Evolutionary conservation across 768 basidiomycete genomes (phyloP), one percentile per base, ranked within the genome.

Genomic region (Agaricus blazei): DNA sequence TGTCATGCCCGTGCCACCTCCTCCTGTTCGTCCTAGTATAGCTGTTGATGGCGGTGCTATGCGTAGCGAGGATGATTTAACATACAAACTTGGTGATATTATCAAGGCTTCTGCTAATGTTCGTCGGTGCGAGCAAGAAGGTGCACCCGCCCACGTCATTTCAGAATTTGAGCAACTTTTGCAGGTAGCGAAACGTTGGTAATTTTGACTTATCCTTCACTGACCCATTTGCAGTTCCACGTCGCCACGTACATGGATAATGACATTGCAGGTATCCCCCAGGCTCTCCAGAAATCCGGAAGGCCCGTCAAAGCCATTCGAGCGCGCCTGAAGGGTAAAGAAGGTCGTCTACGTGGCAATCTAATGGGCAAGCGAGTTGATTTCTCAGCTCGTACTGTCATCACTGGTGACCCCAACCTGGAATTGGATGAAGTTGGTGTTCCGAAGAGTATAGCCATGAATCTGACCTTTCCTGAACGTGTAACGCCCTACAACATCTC

Each of bases 201-300:
- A 34, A 9, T 47, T 48, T 8, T 14, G 14, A 11, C 12, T 51
- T 28, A 23, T 38, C 53, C 37, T 46, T 58, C 38, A n/a, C 34
- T 29, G 51, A 38, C 26, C 45, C 57, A 58, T 54, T 43, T 57
- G 11, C 61, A 97, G 93, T 99, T 95, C 68, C 97, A 99, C 66
- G 94, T 98, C 58, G 97, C 97, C 2, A 98, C 97, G 0, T 99
- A 98, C 68, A 99, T 99, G 96, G 97, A 99, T 67, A 99, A 99
- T 66, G 95, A 98, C 66, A 95, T 98, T 56, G 94, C 97, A 34
- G 97, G 97, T 44, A 92, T 98, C 36, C 97, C 97, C 1, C 96
- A 98, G 65, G 94, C 97, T 2, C 73, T 96, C 61, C 97, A 98
- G 65, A 98, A 98, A 71, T 95, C 93, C 41, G 97, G 97, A 29